These are phyloP conservation scores for Aspergillus tubingensis DNA, from an alignment of 2,329 filamentous ascomycete genomes.

Conservation along the genomic window DNA sequence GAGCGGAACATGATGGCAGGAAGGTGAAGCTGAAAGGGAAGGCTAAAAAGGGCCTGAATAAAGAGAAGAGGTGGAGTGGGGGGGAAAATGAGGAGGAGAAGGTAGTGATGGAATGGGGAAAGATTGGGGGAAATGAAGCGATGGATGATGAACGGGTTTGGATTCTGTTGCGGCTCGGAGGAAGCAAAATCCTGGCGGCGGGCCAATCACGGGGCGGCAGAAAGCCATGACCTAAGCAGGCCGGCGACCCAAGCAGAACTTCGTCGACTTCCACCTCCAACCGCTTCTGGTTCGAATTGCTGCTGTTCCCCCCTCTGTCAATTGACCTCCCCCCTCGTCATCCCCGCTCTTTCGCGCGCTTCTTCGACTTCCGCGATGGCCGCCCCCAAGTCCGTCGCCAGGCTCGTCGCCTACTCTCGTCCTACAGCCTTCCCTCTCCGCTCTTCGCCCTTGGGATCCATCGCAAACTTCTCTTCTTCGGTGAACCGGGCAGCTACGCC, in stretches of 20 bases:
- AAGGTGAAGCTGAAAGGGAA: conserved; percentile 11
- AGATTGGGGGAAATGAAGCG: conserved; percentile 23
- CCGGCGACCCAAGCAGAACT: conserved; percentile 30
- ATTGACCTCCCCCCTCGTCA: conserved; percentile 22
- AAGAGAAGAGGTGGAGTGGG: conserved; percentile 12
- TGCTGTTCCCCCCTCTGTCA: conserved; percentile 21
- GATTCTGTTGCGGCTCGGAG: conserved; percentile 32
- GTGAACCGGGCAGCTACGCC: conserved; percentile 66
- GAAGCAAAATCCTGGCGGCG: conserved; percentile 38
- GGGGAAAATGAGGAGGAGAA: neutral
- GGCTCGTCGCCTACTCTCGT: conserved; percentile 47
- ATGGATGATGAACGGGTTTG: conserved; percentile 22
- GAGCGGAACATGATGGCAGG: conserved; percentile 79
- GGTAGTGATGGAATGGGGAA: conserved; percentile 6
- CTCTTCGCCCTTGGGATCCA: conserved; percentile 45
- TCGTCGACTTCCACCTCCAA: conserved; percentile 25
- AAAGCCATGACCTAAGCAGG: conserved; percentile 45
- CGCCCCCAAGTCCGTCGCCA: conserved; percentile 46
- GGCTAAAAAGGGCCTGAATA: neutral
- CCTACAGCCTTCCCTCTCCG: conserved; percentile 32
- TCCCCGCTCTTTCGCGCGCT: conserved; percentile 13
- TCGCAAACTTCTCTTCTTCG: conserved; percentile 64
- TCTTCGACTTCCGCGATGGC: conserved; percentile 41
- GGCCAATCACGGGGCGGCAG: conserved; percentile 42
- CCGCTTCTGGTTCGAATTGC: conserved; percentile 23